Percentiles rank a stretch among this genome's conserved stretches.
These are phyloP conservation scores for Leccinum variicolor DNA, from an alignment of 768 basidiomycete genomes.

Conservation along the genomic window DNA sequence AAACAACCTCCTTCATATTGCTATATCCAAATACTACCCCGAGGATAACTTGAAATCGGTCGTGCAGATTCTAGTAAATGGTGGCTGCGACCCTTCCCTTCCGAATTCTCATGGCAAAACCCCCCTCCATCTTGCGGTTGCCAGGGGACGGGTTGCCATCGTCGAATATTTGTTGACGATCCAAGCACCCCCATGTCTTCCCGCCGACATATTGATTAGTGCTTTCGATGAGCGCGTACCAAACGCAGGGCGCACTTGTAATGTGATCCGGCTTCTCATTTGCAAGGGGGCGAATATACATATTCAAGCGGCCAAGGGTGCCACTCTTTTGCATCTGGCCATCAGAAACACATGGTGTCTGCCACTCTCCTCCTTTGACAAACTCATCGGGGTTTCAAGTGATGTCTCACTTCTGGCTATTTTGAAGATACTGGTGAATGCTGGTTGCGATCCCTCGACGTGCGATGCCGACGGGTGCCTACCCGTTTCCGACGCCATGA, in stretches of 20 bases:
- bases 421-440: background rate
- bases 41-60: background rate
- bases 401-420: background rate
- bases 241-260: background rate
- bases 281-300: background rate
- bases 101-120: background rate
- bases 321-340: background rate
- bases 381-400: background rate
- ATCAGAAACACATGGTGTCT: background rate
- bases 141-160: background rate
- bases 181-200: background rate
- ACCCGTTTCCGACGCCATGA: background rate
- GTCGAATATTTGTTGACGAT: background rate
- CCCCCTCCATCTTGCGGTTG: slow-evolving; percentile 5
- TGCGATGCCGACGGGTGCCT: background rate
- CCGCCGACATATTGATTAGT: background rate
- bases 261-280: background rate
- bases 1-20: background rate
- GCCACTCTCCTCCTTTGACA: background rate
- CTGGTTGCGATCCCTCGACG: slow-evolving; percentile 2
- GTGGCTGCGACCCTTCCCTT: slow-evolving; percentile 2
- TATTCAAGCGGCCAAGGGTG: background rate
- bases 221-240: background rate
- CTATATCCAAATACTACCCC: background rate
- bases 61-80: background rate